Base-by-base conservation (phyloP, 83 land plant genomes). In the Diphasiastrum complanatum region DNA sequence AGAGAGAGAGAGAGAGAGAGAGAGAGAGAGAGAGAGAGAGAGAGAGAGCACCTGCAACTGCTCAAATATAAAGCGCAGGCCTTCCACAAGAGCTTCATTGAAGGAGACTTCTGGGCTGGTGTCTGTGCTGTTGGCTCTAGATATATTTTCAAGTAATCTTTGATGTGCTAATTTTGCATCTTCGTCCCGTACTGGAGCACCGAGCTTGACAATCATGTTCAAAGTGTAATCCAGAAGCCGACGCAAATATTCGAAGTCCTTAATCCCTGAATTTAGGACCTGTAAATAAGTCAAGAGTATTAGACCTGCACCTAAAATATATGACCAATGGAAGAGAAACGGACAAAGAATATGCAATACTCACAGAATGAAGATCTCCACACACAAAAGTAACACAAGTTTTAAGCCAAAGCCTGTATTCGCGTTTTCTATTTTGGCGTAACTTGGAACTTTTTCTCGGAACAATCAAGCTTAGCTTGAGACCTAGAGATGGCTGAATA, bases 61-160 rank as follows among this genome's bases (percentile, higher is more conserved):
- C 49, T 83, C 84, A 14, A 89, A 65, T 45, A 89, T 78, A 66
- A 83, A 93, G 16, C 86, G 96, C 33, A 93, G 73, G 35, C 92
- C 99, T 64, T 82, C 79, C 29, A 93, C 74, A 35, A 80, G 27
- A 20, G 89, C 75, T 63, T n/a, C n/a, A 50, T 49, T 18, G 75
- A 72, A 60, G 69, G 75, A 30, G 81, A 74, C 48, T 63, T 33
- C 4, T 81, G 62, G 4, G 71, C 43, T 28, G 60, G 45, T 27
- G 50, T 63, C 23, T 67, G 49, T n/a, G 63, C 33, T 31, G 78
- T 51, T 37, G 75, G 69, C 11, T 62, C 61, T 36, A 75, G 79
- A 50, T 43, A 93, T 59, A 43, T 84, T 89, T 31, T 64, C 70
- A 47, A 93, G 43, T 20, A 89, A 74, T 1, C 61, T 56, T 58